Evolutionary conservation across 169 alveolate genomes (phyloP), one percentile per base, ranked within the genome.

Genomic region (Eimeria sp.): DNA sequence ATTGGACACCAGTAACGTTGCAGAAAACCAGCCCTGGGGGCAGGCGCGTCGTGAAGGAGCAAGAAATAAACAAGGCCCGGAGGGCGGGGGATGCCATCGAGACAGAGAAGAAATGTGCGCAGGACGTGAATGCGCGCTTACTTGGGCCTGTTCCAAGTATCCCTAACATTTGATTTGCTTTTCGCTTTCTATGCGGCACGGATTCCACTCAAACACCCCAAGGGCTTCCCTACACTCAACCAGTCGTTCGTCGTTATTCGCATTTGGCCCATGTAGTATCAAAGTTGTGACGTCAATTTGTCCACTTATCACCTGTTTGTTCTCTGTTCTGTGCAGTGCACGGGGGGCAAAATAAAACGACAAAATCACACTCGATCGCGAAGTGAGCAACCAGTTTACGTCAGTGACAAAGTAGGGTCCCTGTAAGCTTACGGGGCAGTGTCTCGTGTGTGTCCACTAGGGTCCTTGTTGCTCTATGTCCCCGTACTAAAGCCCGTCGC

Each of bases 1-100:
- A 96, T 76, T 96, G 97, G 97, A 94, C 86, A n/a, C 95, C 96
- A 7, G 97, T 95, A 61, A 92, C 88, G 18, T 95, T 96, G 96
- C 82, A 90, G 82, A 97, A 97, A 87, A 72, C 94, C 25, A 95
- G 91, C 11, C 96, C 97, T 1, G 89, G 90, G 63, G 97, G 97
- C 82, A 67, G 63, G 57, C 94, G 95, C 90, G 90, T 95, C 47
- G 40, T 83, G 30, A 95, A 96, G 30, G 96, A 96, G 51, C 93
- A 94, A 88, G 98, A 86, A 80, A 94, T 96, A 76, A 96, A 96
- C 76, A 80, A 65, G 47, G 97, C 97, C 7, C 92, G 96, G 43
- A 70, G 97, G 88, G 51, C 80, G 25, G 97, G 97, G 2, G 97
- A 95, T 27, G 96, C 30, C 2, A 89, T 96, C 14, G 97, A 90